phyloP scores from a whole-genome alignment of 2,329 filamentous ascomycete genomes.

The Botrytis squamosa region DNA sequence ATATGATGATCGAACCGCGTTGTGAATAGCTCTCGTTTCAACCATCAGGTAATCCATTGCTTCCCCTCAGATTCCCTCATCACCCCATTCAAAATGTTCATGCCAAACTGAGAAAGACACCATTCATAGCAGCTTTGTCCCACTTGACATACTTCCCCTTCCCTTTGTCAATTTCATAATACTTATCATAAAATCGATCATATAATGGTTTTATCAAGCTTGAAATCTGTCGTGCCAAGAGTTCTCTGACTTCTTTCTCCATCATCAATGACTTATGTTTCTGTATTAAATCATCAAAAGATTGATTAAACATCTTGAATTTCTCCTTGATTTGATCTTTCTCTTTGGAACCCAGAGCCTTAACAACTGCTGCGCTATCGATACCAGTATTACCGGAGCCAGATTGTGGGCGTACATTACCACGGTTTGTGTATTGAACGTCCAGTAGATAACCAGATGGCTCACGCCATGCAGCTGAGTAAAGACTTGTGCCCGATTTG shows the following conservation, averaged over 20 bases:
- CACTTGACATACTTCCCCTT: conserved; percentile 99
- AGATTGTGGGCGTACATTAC: conserved; percentile 63
- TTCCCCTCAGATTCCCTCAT: neutral
- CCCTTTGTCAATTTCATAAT: conserved; percentile 96
- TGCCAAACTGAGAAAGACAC: conserved; percentile 46
- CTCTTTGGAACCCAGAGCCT: conserved; percentile 81
- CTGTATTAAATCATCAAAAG: conserved; percentile 83
- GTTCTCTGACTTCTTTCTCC: conserved; percentile 83
- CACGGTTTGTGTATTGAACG: conserved; percentile 83
- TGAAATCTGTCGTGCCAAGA: conserved; percentile 81
- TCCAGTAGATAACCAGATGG: conserved; percentile 82
- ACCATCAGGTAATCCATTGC: neutral
- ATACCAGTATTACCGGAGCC: conserved; percentile 56
- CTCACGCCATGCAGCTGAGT: conserved; percentile 86
- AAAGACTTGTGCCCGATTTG: conserved; percentile 79
- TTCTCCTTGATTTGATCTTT: conserved; percentile 96
- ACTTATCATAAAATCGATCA: conserved; percentile 92
- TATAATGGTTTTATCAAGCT: conserved; percentile 93
- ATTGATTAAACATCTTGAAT: conserved; percentile 85
- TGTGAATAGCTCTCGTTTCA: neutral
- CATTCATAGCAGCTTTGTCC: conserved; percentile 78
- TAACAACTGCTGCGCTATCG: conserved; percentile 82
- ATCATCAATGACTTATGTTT: conserved; percentile 82
- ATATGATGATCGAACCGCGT: neutral
- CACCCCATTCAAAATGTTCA: neutral